These are phyloP conservation scores for Nakazawaea ambrosiae DNA, from an alignment of 805 yeast genomes.

Conservation along the genomic window DNA sequence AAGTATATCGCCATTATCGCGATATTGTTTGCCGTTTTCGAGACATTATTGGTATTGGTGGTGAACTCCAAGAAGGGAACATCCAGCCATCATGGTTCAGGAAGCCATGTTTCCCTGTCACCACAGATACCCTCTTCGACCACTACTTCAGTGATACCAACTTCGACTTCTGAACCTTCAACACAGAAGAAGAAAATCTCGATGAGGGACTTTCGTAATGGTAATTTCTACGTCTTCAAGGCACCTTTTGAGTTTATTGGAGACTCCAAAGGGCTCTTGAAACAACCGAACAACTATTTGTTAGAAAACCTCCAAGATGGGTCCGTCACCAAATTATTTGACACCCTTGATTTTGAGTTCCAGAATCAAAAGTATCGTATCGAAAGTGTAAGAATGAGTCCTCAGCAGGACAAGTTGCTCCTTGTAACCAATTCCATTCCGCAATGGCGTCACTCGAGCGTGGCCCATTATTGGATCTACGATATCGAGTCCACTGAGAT, in stretches of 20 bases:
- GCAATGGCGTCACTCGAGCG: constrained; percentile 68
- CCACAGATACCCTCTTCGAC: no score
- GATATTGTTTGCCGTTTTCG: constrained; percentile 15
- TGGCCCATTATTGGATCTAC: constrained; percentile 54
- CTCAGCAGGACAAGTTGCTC: constrained; percentile 41
- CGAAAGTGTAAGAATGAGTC: constrained; percentile 36
- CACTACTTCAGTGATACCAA: no score
- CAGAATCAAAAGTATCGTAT: constrained; percentile 32
- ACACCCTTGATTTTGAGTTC: constrained; percentile 29
- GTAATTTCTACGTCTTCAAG: constrained; percentile 21
- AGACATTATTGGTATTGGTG: no score
- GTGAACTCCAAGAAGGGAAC: no score
- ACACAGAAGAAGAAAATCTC: constrained; percentile 15
- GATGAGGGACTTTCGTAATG: constrained; percentile 22
- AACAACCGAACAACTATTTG: constrained; percentile 11
- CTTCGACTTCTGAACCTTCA: neutral
- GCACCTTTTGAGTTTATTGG: constrained; percentile 20
- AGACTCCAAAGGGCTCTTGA: constrained; percentile 17
- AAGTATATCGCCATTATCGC: constrained; percentile 12
- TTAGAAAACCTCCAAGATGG: constrained; percentile 22
- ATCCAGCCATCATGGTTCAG: no score
- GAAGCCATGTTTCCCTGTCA: no score
- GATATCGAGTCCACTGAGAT: constrained; percentile 34
- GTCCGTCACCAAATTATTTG: constrained; percentile 24
- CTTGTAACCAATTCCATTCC: constrained; percentile 40